phyloP scores from a whole-genome alignment of 331 rosid species.

The Erythrophleum ivorense region DNA sequence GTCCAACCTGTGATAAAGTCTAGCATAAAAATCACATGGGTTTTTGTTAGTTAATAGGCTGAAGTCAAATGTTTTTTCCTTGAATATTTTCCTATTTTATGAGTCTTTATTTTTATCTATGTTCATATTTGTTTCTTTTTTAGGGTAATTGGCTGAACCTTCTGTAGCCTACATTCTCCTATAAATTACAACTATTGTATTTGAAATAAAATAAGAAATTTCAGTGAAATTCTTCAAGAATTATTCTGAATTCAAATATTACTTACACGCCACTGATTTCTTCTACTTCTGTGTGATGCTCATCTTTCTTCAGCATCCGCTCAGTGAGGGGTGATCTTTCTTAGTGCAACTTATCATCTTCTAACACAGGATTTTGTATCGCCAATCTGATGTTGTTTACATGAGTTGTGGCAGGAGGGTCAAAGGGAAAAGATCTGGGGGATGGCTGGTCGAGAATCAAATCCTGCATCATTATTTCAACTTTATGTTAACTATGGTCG shows the following conservation, averaged over 20 bases:
- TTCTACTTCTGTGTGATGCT: not conserved
- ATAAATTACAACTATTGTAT: not conserved
- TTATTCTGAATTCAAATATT: slow-evolving; percentile 6
- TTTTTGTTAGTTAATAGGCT: not conserved
- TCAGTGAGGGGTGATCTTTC: not conserved
- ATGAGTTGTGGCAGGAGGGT: slow-evolving; percentile 67
- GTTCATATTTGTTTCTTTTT: not conserved
- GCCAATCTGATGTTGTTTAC: slow-evolving; percentile 35
- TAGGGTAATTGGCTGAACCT: not conserved
- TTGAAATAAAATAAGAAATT: not conserved
- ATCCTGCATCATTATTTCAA: slow-evolving; percentile 80
- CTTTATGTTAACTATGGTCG: slow-evolving; percentile 88
- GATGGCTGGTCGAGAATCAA: slow-evolving; percentile 89
- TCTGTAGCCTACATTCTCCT: not conserved
- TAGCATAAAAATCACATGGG: not conserved
- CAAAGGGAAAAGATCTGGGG: slow-evolving; percentile 66
- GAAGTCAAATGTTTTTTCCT: not conserved
- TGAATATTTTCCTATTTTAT: not conserved
- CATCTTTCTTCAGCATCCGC: slow-evolving; percentile 1
- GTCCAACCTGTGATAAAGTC: no score
- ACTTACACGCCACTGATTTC: not conserved
- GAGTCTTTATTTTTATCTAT: not conserved
- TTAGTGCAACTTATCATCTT: slow-evolving; percentile 10
- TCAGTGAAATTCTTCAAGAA: not conserved
- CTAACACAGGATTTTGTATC: slow-evolving; percentile 9